Percentiles rank a stretch among this genome's conserved stretches.
These are phyloP conservation scores for Quercus variabilis DNA, from an alignment of 306 rosid genomes.

Conservation along the genomic window DNA sequence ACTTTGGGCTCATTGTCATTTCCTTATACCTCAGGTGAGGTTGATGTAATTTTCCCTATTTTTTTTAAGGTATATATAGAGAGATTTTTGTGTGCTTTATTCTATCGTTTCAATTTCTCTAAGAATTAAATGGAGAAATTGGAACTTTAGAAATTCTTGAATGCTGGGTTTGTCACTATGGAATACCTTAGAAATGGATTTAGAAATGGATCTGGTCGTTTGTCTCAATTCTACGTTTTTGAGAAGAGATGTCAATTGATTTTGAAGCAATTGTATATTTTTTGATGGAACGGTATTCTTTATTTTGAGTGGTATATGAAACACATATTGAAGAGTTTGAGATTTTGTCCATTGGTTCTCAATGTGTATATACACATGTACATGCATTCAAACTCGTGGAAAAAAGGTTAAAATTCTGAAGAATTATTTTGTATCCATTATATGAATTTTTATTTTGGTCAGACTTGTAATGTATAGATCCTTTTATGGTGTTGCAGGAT, in stretches of 20 bases:
- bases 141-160: not conserved
- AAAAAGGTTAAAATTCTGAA: not conserved
- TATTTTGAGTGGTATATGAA: not conserved
- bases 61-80: not conserved
- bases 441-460: not conserved
- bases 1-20: too few species aligned
- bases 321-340: not conserved
- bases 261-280: not conserved
- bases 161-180: not conserved
- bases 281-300: not conserved
- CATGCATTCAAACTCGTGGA: not conserved
- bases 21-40: too few species aligned
- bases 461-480: slow-evolving; percentile 10
- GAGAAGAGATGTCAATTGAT: not conserved
- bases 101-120: not conserved
- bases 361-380: not conserved
- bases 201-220: not conserved
- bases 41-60: too few species aligned
- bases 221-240: not conserved
- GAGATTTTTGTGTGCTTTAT: not conserved
- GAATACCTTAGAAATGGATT: not conserved
- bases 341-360: not conserved
- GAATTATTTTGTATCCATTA: not conserved
- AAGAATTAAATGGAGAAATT: not conserved
- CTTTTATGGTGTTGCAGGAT: slow-evolving; percentile 52